Evolutionary conservation across 768 basidiomycete species (phyloP).

Genomic region (Xerocomellus intermedius): DNA sequence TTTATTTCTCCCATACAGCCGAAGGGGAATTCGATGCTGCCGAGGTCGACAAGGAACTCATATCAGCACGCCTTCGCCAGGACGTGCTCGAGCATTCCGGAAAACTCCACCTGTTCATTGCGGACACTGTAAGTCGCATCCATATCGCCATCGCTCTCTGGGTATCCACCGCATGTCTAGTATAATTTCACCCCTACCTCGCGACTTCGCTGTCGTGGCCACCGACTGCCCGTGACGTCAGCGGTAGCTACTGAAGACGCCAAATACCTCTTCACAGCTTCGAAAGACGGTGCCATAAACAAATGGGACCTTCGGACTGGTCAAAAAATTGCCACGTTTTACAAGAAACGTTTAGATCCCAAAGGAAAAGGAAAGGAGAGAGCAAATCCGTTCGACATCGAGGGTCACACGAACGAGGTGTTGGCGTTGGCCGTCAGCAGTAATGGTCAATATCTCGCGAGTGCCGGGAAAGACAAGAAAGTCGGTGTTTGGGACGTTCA

Average conservation of each 20-base stretch:
- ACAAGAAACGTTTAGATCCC: slow-evolving; percentile 52
- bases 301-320: slow-evolving; percentile 79
- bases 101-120: slow-evolving; percentile 79
- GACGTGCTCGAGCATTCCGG: slow-evolving; percentile 91
- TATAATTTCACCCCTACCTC: slow-evolving; percentile 48
- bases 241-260: slow-evolving; percentile 75
- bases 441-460: slow-evolving; percentile 83
- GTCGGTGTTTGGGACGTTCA: slow-evolving; percentile 86
- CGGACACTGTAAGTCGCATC: slow-evolving; percentile 55
- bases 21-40: slow-evolving; percentile 95
- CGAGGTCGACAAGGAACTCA: slow-evolving; percentile 91
- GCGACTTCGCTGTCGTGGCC: slow-evolving; percentile 64
- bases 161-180: slow-evolving; percentile 32
- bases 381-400: slow-evolving; percentile 43
- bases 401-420: slow-evolving; percentile 88
- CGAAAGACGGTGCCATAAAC: slow-evolving; percentile 88
- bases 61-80: slow-evolving; percentile 85
- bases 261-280: slow-evolving; percentile 77
- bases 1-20: slow-evolving; percentile 34
- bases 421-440: slow-evolving; percentile 78
- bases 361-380: slow-evolving; percentile 61
- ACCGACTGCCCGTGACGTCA: slow-evolving; percentile 78
- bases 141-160: not conserved
- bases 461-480: slow-evolving; percentile 80
- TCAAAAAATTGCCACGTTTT: slow-evolving; percentile 53